These are phyloP conservation scores for Blastocystis sp. DNA, from an alignment of 352 stramenopile species.

Conservation along the genomic window DNA sequence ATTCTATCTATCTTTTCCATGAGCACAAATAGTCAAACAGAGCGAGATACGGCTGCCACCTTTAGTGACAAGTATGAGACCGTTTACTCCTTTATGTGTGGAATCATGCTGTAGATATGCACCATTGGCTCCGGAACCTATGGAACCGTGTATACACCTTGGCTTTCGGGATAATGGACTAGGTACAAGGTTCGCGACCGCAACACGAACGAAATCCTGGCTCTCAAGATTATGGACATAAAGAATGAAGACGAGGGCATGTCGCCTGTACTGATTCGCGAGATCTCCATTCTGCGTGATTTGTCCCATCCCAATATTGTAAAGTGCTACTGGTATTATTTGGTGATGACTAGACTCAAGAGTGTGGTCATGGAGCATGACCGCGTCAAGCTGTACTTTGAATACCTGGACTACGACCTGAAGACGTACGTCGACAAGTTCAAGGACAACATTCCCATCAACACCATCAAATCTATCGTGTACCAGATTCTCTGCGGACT, in stretches of 20 bases:
- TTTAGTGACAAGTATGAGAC: slow-evolving; percentile 19
- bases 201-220: slow-evolving; percentile 64
- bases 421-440: slow-evolving; percentile 76
- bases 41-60: background rate
- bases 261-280: slow-evolving; percentile 90
- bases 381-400: slow-evolving; percentile 83
- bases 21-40: background rate
- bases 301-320: slow-evolving; percentile 97
- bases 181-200: slow-evolving; percentile 45
- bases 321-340: slow-evolving; percentile 70
- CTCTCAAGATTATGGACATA: slow-evolving; percentile 64
- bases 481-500: slow-evolving; percentile 87
- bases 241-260: slow-evolving; percentile 87
- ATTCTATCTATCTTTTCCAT: background rate
- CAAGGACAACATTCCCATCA: background rate
- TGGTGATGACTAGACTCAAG: slow-evolving; percentile 14
- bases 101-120: background rate
- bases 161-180: background rate
- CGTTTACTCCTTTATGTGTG: background rate
- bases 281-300: slow-evolving; percentile 94
- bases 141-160: slow-evolving; percentile 42
- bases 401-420: slow-evolving; percentile 82
- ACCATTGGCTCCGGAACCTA: slow-evolving; percentile 33
- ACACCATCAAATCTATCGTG: slow-evolving; percentile 73
- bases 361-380: slow-evolving; percentile 26